Conservation (phyloP, 495 filamentous ascomycete genomes). For the Penicillium arizonense region DNA sequence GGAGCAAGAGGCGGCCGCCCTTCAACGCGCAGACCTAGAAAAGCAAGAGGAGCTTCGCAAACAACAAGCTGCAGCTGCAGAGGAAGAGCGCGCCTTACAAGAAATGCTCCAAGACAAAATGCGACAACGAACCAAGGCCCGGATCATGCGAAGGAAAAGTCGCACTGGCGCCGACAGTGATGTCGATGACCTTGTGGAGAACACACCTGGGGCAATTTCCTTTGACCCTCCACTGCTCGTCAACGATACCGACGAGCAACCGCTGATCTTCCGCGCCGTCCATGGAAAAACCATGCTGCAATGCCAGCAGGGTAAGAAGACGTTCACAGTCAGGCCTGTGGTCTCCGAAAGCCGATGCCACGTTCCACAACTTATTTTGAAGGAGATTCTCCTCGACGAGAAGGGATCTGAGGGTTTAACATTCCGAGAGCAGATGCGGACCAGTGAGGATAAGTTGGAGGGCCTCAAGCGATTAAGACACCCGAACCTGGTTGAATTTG, state of each 20-base stretch:
- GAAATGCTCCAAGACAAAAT: constrained; percentile 77
- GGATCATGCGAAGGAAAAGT: constrained; percentile 36
- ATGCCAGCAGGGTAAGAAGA: constrained; percentile 55
- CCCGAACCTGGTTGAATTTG: constrained; percentile 70
- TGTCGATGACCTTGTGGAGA: constrained; percentile 33
- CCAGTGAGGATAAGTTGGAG: constrained; percentile 72
- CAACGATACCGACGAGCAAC: constrained; percentile 54
- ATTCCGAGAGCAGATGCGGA: constrained; percentile 57
- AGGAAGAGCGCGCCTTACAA: constrained; percentile 73
- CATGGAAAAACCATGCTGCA: constrained; percentile 58
- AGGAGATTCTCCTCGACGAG: constrained; percentile 46
- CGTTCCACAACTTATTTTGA: constrained; percentile 65
- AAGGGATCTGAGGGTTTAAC: constrained; percentile 38
- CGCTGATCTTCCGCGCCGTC: constrained; percentile 61
- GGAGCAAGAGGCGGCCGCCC: constrained; percentile 58
- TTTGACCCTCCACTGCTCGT: constrained; percentile 72
- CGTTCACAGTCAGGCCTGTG: constrained; percentile 67
- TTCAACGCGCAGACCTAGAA: constrained; percentile 52
- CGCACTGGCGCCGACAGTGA: constrained; percentile 32
- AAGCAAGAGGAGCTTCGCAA: constrained; percentile 50
- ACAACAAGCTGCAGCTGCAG: constrained; percentile 56
- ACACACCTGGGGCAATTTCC: constrained; percentile 48
- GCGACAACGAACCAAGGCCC: constrained; percentile 45
- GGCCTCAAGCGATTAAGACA: constrained; percentile 70
- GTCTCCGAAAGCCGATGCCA: constrained; percentile 46